Evolutionary conservation across 306 rosid species (phyloP).

Genomic region (Vachellia pachyceras): DNA sequence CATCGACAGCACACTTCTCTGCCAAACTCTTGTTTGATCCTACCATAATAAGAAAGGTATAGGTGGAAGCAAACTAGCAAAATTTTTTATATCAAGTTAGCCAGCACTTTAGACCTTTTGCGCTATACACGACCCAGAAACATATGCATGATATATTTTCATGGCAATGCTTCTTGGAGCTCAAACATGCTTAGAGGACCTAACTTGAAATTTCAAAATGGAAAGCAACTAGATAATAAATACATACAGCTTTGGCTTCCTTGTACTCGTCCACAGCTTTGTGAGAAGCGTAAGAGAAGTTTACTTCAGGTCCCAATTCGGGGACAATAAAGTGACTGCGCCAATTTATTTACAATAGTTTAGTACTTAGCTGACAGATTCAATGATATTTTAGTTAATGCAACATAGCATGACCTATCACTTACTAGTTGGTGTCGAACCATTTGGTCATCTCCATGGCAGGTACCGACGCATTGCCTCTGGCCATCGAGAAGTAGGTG

Average conservation of each 20-base stretch:
- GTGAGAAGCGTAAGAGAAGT: constrained; percentile 83
- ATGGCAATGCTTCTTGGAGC: not conserved
- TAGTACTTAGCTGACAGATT: constrained; percentile 4
- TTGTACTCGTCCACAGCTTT: constrained; percentile 87
- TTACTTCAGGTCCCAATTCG: constrained; percentile 80
- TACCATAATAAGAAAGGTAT: not conserved
- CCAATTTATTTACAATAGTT: constrained; percentile 29
- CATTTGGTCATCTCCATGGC: constrained; percentile 99
- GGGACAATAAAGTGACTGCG: constrained; percentile 91
- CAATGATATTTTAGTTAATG: not conserved
- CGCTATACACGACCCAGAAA: not conserved
- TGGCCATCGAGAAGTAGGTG: constrained; percentile 88
- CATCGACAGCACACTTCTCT: not conserved
- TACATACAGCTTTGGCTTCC: constrained; percentile 88
- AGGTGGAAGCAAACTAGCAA: not conserved
- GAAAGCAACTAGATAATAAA: constrained; percentile 4
- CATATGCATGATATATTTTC: not conserved
- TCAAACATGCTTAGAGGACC: constrained; percentile 6
- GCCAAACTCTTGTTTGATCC: not conserved
- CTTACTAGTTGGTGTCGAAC: constrained; percentile 96
- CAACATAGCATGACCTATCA: constrained; percentile 15
- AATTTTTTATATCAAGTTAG: not conserved
- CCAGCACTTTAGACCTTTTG: not conserved
- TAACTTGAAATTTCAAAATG: constrained; percentile 14
- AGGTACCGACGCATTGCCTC: constrained; percentile 84